Base-by-base conservation (phyloP, 257 asterid species). In the Capsicum rhomboideum region DNA sequence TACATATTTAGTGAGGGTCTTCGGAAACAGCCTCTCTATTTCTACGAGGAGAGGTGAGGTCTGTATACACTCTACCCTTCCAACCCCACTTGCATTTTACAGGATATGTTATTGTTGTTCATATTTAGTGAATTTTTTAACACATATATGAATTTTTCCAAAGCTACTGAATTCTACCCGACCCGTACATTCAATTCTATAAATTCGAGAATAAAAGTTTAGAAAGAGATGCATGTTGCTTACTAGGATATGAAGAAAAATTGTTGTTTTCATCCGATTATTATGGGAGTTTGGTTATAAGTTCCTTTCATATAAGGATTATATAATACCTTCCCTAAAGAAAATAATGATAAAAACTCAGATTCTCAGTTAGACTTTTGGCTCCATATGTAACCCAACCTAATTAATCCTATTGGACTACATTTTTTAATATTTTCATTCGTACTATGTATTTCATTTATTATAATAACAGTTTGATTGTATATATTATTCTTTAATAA, bases 251-350 rank as follows among this genome's bases (percentile, higher is more conserved):
- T 61, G 20, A 77, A 50, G 64, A 74, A 37, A 69, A 46, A 26
- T 9, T 50, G 23, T 49, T 74, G 29, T 77, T 54, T 56, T 55
- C 58, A 59, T 52, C 50, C 75, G 83, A 80, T 46, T 85, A 79
- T 77, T 79, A 84, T 31, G 83, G 83, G 85, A 86, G 89, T 91
- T 92, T 89, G 96, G 94, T 92, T 11, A 87, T 9, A 55, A 49
- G 92, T 92, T 80, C 86, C 93, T 91, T 85, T 92, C 96, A 85
- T 52, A 79, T 82, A 53, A 75, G 69, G 77, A 81, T 68, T 59
- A 50, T 58, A 85, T 55, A 59, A 80, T 82, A 71, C 17, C 11
- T 11, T 58, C 16, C 56, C 40, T n/a, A 40, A 40, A 23, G 53
- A 59, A 80, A 55, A 79, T n/a, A n/a, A 40, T 8, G 37, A 37